Base-by-base conservation (phyloP, 257 asterid species). In the Gentiana dahurica region DNA sequence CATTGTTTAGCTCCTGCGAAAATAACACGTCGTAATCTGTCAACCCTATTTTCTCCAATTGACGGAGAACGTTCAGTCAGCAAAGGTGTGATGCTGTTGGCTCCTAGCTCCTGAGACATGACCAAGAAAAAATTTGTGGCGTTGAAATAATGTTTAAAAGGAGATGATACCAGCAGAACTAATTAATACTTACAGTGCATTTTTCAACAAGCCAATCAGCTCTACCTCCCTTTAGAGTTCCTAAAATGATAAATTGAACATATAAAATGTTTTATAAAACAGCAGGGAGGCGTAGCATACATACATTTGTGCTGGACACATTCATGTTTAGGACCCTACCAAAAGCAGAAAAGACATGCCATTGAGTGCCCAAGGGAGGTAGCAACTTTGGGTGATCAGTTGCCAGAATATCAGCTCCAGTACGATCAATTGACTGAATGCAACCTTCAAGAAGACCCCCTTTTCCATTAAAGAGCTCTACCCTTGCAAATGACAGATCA, bases 161-260 rank as follows among this genome's bases (percentile, higher is more conserved):
- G 24, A 34, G 45, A 63, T 37, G 43, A 37, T 49, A 61, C 68
- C 61, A 64, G 60, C 62, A 61, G 60, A 54, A 36, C 6, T 65
- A 58, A 72, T 64, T 52, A 54, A 70, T 58, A 69, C 84, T 71
- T 79, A 88, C 98, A 5, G 97, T 85, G 87, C 98, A 88, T 85
- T 92, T 92, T 79, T 92, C 98, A 54, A 85, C 90, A 8, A 92
- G 94, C 98, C 98, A 92, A 79, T 88, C 98, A 53, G 90, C 90
- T n/a, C 98, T 78, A 37, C 98, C 95, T 62, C 98, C 98, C 80
- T 92, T 92, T 12, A 92, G 73, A 55, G 94, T 76, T 61, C 98
- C 98, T 91, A 68, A 15, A 66, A 52, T 33, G 12, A 41, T 68
- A 68, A 54, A 68, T 3, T 50, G 2, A 5, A 54, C n/a, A 59